Percentiles rank a stretch among this genome's conserved stretches.
phyloP scores from a whole-genome alignment of 441 rosid species.

The Pelargonium citronellum region DNA sequence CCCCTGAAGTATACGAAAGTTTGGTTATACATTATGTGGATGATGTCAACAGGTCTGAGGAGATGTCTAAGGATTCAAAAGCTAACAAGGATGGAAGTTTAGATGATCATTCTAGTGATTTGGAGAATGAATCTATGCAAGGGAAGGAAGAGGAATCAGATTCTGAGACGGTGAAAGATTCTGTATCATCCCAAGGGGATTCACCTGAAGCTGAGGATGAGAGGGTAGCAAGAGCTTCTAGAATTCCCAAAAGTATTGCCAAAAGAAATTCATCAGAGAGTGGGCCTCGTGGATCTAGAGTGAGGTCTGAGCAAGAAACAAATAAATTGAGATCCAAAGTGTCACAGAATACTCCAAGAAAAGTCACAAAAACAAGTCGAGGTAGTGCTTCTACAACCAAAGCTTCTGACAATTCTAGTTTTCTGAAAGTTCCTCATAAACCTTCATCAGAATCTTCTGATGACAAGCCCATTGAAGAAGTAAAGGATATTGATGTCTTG shows the following conservation, averaged over 20 bases:
- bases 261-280: slow-evolving; percentile 35
- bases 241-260: slow-evolving; percentile 30
- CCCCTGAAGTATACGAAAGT: slow-evolving; percentile 44
- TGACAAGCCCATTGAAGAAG: slow-evolving; percentile 34
- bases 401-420: slow-evolving; percentile 33
- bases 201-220: slow-evolving; percentile 45
- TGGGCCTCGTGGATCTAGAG: slow-evolving; percentile 31
- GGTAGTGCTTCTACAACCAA: slow-evolving; percentile 31
- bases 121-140: slow-evolving; percentile 38
- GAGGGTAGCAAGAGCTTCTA: slow-evolving; percentile 35
- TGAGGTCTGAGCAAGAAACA: slow-evolving; percentile 26
- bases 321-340: slow-evolving; percentile 36
- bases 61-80: slow-evolving; percentile 31
- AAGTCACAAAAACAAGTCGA: slow-evolving; percentile 36
- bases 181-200: slow-evolving; percentile 63
- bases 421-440: slow-evolving; percentile 25
- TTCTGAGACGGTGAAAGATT: slow-evolving; percentile 46
- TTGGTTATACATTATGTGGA: slow-evolving; percentile 50
- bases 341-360: slow-evolving; percentile 32
- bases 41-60: slow-evolving; percentile 49
- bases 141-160: slow-evolving; percentile 52
- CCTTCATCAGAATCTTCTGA: slow-evolving; percentile 43
- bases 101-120: slow-evolving; percentile 36
- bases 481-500: slow-evolving; percentile 28
- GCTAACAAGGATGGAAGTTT: slow-evolving; percentile 30